Evolutionary conservation across 495 filamentous ascomycete genomes (phyloP).

Genomic region (Recurvomyces mirabilis): DNA sequence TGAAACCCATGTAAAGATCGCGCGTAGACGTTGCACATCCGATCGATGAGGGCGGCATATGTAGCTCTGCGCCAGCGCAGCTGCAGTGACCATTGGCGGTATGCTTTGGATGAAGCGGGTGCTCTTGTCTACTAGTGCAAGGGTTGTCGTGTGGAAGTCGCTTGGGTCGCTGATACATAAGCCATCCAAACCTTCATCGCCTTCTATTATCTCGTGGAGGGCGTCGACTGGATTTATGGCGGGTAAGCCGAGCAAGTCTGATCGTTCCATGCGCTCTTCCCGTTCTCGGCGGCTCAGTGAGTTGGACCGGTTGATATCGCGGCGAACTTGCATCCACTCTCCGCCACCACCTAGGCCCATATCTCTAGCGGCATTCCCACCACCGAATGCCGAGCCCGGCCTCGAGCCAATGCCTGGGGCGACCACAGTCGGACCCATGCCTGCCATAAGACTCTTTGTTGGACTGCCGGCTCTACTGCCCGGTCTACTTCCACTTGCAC

Average conservation of each 20-base stretch:
- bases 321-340: conserved; percentile 92
- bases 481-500: conserved; percentile 21
- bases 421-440: conserved; percentile 40
- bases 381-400: conserved; percentile 30
- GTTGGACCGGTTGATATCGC: conserved; percentile 91
- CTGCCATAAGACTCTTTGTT: conserved; percentile 21
- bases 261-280: conserved; percentile 75
- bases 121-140: conserved; percentile 86
- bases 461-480: conserved; percentile 23
- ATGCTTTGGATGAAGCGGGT: conserved; percentile 80
- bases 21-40: conserved; percentile 82
- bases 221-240: conserved; percentile 82
- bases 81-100: conserved; percentile 79
- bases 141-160: conserved; percentile 68
- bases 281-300: conserved; percentile 82
- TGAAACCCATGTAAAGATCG: conserved; percentile 93
- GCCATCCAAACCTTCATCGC: conserved; percentile 81
- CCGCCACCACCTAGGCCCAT: conserved; percentile 52
- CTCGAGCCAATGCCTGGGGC: conserved; percentile 36
- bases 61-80: conserved; percentile 78
- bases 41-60: conserved; percentile 90
- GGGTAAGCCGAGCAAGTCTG: conserved; percentile 86
- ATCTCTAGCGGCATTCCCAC: conserved; percentile 43
- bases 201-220: conserved; percentile 72
- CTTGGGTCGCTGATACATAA: conserved; percentile 70